These are phyloP conservation scores for Naematelia encephala DNA, from an alignment of 768 basidiomycete species.

Conservation along the genomic window DNA sequence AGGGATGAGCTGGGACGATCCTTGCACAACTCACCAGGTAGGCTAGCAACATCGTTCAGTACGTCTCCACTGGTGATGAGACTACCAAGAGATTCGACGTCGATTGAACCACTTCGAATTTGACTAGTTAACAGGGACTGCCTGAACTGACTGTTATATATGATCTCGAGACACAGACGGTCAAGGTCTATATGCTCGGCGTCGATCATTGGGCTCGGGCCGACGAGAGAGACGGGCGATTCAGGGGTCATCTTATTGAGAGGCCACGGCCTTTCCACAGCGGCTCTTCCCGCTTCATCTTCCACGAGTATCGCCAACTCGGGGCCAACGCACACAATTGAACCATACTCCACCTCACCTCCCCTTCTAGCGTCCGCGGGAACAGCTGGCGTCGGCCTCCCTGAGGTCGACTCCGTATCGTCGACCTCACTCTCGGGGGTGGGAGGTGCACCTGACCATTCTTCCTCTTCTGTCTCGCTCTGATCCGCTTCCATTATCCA, in stretches of 20 bases:
- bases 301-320: conserved; percentile 20
- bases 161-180: conserved; percentile 15
- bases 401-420: not conserved
- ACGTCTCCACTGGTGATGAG: not conserved
- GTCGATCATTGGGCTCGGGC: not conserved
- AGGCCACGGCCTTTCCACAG: conserved; percentile 4
- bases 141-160: conserved; percentile 18
- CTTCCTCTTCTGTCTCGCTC: conserved; percentile 25
- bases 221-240: not conserved
- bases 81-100: not conserved
- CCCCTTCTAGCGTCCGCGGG: not conserved
- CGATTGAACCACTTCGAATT: not conserved
- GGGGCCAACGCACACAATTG: conserved; percentile 14
- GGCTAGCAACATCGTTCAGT: not conserved
- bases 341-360: conserved; percentile 15
- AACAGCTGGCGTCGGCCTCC: conserved; percentile 1
- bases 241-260: not conserved
- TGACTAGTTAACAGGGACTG: not conserved
- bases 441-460: conserved; percentile 27
- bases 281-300: conserved; percentile 11
- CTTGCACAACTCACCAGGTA: not conserved
- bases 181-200: conserved; percentile 10
- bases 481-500: conserved; percentile 31
- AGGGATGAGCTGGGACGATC: not conserved
- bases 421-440: conserved; percentile 27